Evolutionary conservation across 1,284 basidiomycete genomes (phyloP), one percentile per base, ranked within the genome.

Genomic region (Ustilago curta): DNA sequence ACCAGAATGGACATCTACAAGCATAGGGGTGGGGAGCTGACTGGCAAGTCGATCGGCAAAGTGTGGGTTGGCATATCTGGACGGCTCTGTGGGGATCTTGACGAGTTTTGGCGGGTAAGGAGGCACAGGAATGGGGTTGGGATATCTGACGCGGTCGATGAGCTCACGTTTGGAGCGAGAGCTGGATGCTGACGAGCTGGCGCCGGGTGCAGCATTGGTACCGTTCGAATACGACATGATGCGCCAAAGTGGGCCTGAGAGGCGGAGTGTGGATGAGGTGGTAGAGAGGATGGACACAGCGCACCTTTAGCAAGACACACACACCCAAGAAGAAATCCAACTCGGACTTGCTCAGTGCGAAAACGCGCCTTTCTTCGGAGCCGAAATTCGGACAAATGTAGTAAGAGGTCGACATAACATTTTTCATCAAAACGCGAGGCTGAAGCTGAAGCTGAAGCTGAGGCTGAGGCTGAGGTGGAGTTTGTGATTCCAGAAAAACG

Each of bases 91-190:
- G 11, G 67, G 53, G 52, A 82, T 74, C 48, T 67, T 75, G 51
- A 82, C 62, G 35, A 84, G 78, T 60, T 83, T 84, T 35, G 83
- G 81, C 14, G 83, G 76, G 59, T 82, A 84, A 42, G 82, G 83
- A 14, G 83, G 77, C n/a, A 80, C 74, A 4, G 83, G 83, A n/a
- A 84, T 76, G 16, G 83, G 83, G 58, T 84, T 84, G 18, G 82
- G 81, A 44, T 84, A 84, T 37, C 80, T 72, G 55, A 82, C 71
- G 50, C 83, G 70, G 59, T 84, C 83, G 73, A 84, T 83, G 57
- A 82, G 75, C 54, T 84, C 83, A 21, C 81, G 78, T 45, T 52
- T 76, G 50, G 71, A 74, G 18, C 69, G 56, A 18, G 64, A 68
- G 57, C 40, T 58, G n/a, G 65, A 64, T 21, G 49, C 53, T 6